phyloP scores from a whole-genome alignment of 2,329 filamentous ascomycete species.

The Paecilomyces formosus region DNA sequence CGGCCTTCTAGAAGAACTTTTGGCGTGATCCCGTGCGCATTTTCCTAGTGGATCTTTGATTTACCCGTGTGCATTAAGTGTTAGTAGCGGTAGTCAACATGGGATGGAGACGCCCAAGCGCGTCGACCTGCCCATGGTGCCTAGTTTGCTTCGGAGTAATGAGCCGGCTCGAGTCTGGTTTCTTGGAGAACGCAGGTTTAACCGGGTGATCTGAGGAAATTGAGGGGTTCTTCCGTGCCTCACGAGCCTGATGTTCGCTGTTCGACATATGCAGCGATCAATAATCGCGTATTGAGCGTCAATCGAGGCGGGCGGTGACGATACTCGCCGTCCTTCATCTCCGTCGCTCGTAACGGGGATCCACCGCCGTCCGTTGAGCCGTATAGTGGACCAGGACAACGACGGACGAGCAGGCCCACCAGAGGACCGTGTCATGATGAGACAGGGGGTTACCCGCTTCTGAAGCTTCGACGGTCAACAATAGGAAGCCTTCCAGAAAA shows the following conservation, averaged over 20 bases:
- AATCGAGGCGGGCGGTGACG: neutral
- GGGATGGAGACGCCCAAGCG: neutral
- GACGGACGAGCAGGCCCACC: neutral
- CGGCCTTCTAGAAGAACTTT: neutral
- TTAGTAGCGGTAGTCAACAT: neutral
- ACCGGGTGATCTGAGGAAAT: neutral
- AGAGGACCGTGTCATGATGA: neutral
- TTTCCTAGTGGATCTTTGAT: neutral
- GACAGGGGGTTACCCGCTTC: neutral
- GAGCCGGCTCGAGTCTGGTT: neutral
- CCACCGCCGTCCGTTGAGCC: neutral
- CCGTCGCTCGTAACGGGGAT: neutral
- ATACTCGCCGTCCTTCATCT: neutral
- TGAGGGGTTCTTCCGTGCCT: neutral
- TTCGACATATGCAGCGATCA: neutral
- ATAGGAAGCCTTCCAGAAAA: neutral
- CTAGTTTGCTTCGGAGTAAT: neutral
- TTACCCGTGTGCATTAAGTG: neutral
- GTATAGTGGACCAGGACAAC: neutral
- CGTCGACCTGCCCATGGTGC: neutral
- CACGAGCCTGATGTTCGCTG: neutral
- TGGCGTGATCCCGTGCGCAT: neutral
- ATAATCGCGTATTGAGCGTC: neutral
- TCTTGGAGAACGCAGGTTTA: neutral
- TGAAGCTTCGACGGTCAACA: neutral